A percentile compares a stretch with the other conserved stretches of the same genome.
These are phyloP conservation scores for Leccinum aurantiacum DNA, from an alignment of 768 basidiomycete genomes.

Conservation along the genomic window DNA sequence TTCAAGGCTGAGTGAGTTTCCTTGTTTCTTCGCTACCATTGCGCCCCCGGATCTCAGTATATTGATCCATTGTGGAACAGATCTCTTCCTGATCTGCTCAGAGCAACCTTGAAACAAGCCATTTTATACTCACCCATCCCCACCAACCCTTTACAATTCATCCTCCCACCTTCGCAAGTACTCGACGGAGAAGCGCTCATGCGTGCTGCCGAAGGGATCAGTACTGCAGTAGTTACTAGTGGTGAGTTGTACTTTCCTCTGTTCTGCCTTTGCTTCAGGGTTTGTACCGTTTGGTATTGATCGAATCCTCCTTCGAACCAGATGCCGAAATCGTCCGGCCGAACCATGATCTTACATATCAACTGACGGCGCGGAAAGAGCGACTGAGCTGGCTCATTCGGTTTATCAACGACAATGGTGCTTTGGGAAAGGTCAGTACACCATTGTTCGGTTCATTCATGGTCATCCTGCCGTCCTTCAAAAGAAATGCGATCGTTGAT, in stretches of 20 bases:
- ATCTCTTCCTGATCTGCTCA: conserved; percentile 63
- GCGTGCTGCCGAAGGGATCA: conserved; percentile 76
- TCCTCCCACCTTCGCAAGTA: conserved; percentile 65
- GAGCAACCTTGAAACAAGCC: conserved; percentile 80
- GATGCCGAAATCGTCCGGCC: conserved; percentile 67
- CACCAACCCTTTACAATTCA: conserved; percentile 79
- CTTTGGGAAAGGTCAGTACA: conserved; percentile 62
- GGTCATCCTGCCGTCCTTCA: background rate
- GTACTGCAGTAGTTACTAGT: conserved; percentile 67
- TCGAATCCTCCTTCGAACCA: conserved; percentile 22
- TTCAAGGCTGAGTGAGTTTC: conserved; percentile 64
- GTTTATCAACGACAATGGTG: conserved; percentile 86
- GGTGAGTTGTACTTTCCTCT: conserved; percentile 40
- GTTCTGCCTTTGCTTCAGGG: background rate
- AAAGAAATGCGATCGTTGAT: background rate
- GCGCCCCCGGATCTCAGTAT: background rate
- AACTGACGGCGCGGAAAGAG: conserved; percentile 72
- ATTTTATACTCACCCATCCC: conserved; percentile 73
- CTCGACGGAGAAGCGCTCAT: conserved; percentile 78
- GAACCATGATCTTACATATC: conserved; percentile 79
- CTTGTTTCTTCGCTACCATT: background rate
- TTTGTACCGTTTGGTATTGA: background rate
- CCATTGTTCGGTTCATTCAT: background rate
- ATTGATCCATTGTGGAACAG: conserved; percentile 43
- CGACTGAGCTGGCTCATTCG: conserved; percentile 81